These are phyloP conservation scores for Teunomyces panamensis DNA, from an alignment of 805 yeast species.

Conservation along the genomic window DNA sequence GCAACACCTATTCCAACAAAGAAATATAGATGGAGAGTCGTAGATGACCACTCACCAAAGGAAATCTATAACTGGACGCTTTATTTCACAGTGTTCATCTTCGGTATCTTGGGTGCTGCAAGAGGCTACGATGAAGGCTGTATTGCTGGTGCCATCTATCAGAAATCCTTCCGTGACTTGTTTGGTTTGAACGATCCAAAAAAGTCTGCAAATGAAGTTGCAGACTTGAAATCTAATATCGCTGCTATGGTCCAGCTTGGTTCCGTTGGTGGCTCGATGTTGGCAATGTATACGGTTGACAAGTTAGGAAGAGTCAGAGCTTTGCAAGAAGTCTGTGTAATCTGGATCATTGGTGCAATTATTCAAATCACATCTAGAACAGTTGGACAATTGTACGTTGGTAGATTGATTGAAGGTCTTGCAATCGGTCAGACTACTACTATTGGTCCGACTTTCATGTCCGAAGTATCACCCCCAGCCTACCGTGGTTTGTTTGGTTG, in stretches of 20 bases:
- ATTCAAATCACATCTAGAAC: constrained; percentile 46
- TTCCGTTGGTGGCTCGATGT: constrained; percentile 50
- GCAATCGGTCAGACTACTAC: constrained; percentile 58
- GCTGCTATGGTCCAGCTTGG: constrained; percentile 59
- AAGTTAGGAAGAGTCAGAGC: constrained; percentile 50
- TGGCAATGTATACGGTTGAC: constrained; percentile 49
- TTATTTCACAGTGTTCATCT: constrained; percentile 43
- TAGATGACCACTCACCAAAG: constrained; percentile 35
- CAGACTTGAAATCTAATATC: constrained; percentile 50
- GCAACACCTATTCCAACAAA: constrained; percentile 4
- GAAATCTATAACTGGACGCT: constrained; percentile 48
- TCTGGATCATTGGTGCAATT: constrained; percentile 38
- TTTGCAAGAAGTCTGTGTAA: constrained; percentile 39
- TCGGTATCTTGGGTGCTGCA: constrained; percentile 55
- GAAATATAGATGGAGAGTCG: constrained; percentile 19
- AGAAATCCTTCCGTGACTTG: constrained; percentile 35
- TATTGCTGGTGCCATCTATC: constrained; percentile 45
- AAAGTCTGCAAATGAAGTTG: constrained; percentile 34
- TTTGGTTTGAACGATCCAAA: constrained; percentile 45
- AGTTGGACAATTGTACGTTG: constrained; percentile 54
- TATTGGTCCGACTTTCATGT: constrained; percentile 52
- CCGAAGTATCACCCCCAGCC: constrained; percentile 52
- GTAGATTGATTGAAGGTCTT: constrained; percentile 53
- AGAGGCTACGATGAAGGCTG: constrained; percentile 60
- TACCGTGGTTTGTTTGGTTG: constrained; percentile 53